Conservation (phyloP, 2,329 filamentous ascomycete species). For the Lasiodiplodia gonubiensis region DNA sequence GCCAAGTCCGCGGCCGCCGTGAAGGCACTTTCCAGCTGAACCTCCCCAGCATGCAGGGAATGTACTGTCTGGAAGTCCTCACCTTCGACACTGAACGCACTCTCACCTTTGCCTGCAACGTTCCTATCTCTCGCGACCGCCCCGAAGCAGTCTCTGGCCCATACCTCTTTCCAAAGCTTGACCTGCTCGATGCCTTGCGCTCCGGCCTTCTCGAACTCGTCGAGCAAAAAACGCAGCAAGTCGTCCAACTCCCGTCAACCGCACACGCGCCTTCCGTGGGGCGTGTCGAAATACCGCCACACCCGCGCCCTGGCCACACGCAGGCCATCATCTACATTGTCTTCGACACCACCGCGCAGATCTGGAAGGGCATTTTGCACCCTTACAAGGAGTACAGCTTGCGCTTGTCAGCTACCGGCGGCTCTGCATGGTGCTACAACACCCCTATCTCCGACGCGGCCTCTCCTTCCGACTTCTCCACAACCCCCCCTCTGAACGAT, state of each 20-base stretch:
- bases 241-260: background rate
- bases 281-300: background rate
- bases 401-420: background rate
- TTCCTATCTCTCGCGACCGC: background rate
- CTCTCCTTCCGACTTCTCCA: no score
- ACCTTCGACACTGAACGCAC: background rate
- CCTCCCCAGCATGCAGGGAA: background rate
- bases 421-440: background rate
- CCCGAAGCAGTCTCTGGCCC: background rate
- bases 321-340: no score
- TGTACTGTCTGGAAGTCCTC: background rate
- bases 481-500: background rate
- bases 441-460: no score
- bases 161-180: background rate
- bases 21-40: background rate
- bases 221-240: background rate
- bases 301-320: background rate
- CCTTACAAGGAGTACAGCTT: background rate
- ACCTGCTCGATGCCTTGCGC: background rate
- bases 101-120: background rate
- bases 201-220: background rate
- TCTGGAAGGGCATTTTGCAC: background rate
- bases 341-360: background rate
- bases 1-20: background rate
- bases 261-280: background rate